A percentile compares a stretch with the other conserved stretches of the same genome.
phyloP scores from a whole-genome alignment of 148 eudicot species.

The Fagopyrum homotropicum region DNA sequence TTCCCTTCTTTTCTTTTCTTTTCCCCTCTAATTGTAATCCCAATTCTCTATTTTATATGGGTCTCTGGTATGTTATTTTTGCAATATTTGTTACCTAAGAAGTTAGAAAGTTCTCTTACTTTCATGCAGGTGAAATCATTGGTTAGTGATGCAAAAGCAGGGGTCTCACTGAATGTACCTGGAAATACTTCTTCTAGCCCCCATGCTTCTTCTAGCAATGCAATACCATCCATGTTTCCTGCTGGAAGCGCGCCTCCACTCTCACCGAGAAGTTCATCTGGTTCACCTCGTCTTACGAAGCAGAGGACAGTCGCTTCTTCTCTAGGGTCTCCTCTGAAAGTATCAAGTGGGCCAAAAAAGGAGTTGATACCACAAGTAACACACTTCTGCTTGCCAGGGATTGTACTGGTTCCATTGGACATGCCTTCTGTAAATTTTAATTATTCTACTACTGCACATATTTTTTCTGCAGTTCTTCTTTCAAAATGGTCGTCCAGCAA shows the following conservation, averaged over 20 bases:
- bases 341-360: constrained; percentile 75
- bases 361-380: constrained; percentile 91
- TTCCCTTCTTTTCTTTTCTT: neutral
- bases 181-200: constrained; percentile 68
- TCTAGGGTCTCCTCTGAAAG: constrained; percentile 72
- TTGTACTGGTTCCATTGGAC: neutral
- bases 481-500: constrained; percentile 86
- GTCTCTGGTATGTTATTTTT: neutral
- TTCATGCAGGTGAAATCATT: constrained; percentile 73
- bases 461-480: constrained; percentile 71
- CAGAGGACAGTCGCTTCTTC: constrained; percentile 71
- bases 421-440: neutral
- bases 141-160: constrained; percentile 76
- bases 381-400: constrained; percentile 3
- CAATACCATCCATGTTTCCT: constrained; percentile 95
- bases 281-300: constrained; percentile 83
- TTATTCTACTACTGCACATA: neutral
- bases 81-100: neutral
- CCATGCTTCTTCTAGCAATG: constrained; percentile 62
- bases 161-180: constrained; percentile 54
- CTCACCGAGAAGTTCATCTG: constrained; percentile 95
- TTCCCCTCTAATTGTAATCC: neutral
- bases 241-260: constrained; percentile 99
- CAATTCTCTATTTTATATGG: constrained; percentile 1
- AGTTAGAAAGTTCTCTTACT: neutral